Evolutionary conservation across 1,284 basidiomycete species (phyloP), one percentile per base, ranked within the genome.

Genomic region (Naganishia sp.): DNA sequence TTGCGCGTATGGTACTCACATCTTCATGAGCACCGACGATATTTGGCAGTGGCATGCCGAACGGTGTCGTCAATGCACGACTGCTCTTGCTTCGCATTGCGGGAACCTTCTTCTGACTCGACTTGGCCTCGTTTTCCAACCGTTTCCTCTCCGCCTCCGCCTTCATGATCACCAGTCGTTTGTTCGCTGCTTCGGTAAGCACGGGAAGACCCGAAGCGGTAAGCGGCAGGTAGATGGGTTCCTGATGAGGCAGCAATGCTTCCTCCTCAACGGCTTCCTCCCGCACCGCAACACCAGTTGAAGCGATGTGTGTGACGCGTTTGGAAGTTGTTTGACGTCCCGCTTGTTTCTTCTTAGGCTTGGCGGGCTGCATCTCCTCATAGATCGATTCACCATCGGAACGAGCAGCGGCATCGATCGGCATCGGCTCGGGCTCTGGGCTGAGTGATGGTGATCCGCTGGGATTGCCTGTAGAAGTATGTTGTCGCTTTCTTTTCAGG

Each of bases 161-260:
- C 42, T 60, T 33, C 50, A 68, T 48, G 16, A 54, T 50, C 23
- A 42, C 23, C 46, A 65, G 36, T 16, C 68, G 45, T 46, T 63
- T 68, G 5, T 68, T 64, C 16, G 64, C 64, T 21, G 68, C 64
- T 66, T 68, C 64, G 6, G 55, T 31, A n/a, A 68, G 49, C 18
- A 65, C 64, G 2, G 68, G 64, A 44, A 56, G 49, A 28, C 68
- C 68, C 42, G 68, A 66, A 15, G 44, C 54, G 7, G 68, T 68
- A 6, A 48, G 31, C 6, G 55, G 52, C 18, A 46, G 44, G 55
- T 56, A 61, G 31, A 57, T 63, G 21, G 21, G 44, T 45, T 68
- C 64, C n/a, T 23, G 15, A 1, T 2, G 28, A 5, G 53, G 53
- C n/a, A 21, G 13, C 33, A n/a, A n/a, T 6, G n/a, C 18, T n/a